Conservation (phyloP, 768 basidiomycete genomes). For the Lentinula detonsa region DNA sequence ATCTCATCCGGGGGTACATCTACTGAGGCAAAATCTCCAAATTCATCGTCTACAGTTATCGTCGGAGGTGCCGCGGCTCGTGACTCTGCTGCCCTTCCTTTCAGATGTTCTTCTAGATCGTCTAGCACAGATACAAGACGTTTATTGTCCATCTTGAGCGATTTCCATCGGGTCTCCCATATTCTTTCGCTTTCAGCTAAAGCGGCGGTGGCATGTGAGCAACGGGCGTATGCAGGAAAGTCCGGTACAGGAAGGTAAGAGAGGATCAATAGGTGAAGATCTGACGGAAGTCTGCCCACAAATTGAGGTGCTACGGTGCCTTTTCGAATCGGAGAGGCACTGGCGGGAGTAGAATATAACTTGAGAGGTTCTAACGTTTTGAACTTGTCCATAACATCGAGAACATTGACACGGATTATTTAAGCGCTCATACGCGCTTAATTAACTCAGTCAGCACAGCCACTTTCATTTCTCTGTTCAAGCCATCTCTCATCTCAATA, state of each 20-base stretch:
- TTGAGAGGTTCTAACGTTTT: conserved; percentile 74
- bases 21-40: conserved; percentile 76
- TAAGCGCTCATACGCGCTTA: too few species aligned
- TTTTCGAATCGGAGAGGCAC: conserved; percentile 9
- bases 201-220: conserved; percentile 55
- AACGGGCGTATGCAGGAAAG: conserved; percentile 67
- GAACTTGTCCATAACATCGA: conserved; percentile 70
- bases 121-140: conserved; percentile 47
- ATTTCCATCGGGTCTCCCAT: conserved; percentile 73
- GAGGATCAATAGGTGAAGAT: conserved; percentile 72
- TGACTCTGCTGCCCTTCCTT: conserved; percentile 28
- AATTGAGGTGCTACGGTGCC: conserved; percentile 21
- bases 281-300: conserved; percentile 76
- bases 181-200: conserved; percentile 66
- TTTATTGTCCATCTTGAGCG: conserved; percentile 45
- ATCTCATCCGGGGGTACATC: conserved; percentile 36
- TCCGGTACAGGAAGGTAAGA: conserved; percentile 74
- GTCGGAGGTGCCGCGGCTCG: conserved; percentile 51
- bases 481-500: too few species aligned
- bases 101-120: conserved; percentile 45
- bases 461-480: too few species aligned
- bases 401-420: not conserved
- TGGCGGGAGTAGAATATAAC: conserved; percentile 34
- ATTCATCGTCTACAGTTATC: conserved; percentile 74
- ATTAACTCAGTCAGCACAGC: too few species aligned